These are phyloP conservation scores for Sporothrix globosa DNA, from an alignment of 2,329 filamentous ascomycete genomes.

Conservation along the genomic window DNA sequence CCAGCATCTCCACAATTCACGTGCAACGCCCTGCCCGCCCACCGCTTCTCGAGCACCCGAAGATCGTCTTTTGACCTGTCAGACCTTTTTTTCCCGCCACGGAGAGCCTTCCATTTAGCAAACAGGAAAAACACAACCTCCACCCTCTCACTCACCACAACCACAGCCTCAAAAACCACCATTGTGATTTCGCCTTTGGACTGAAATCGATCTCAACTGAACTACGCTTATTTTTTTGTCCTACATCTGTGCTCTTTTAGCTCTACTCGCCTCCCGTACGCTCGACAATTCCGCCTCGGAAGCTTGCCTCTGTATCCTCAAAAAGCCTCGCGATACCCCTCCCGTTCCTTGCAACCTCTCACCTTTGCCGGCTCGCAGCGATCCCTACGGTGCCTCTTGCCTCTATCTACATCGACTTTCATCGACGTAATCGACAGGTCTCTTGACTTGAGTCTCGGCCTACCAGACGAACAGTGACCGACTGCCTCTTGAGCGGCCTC, in stretches of 20 bases:
- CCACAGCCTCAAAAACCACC: constrained; percentile 16
- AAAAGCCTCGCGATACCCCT: constrained; percentile 15
- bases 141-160: background rate
- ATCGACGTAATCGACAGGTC: constrained; percentile 2
- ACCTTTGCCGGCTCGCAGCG: background rate
- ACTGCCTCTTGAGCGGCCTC: background rate
- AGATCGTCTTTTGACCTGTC: constrained; percentile 16
- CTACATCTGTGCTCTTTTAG: constrained; percentile 10
- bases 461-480: background rate
- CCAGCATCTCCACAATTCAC: constrained; percentile 13
- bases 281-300: background rate
- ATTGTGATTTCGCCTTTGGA: constrained; percentile 28
- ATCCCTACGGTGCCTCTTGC: background rate
- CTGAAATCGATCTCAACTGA: constrained; percentile 10
- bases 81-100: background rate
- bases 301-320: constrained; percentile 7
- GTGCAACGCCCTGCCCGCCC: background rate
- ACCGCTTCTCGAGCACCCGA: background rate
- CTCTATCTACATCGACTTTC: background rate
- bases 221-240: background rate
- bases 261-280: background rate
- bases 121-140: constrained; percentile 14
- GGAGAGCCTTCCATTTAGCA: background rate
- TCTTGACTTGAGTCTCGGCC: background rate
- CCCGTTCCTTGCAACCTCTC: background rate